Percentiles rank a stretch among this genome's conserved stretches.
Evolutionary conservation across 2,329 filamentous ascomycete species (phyloP).

Genomic region (Stemphylium vesicarium): DNA sequence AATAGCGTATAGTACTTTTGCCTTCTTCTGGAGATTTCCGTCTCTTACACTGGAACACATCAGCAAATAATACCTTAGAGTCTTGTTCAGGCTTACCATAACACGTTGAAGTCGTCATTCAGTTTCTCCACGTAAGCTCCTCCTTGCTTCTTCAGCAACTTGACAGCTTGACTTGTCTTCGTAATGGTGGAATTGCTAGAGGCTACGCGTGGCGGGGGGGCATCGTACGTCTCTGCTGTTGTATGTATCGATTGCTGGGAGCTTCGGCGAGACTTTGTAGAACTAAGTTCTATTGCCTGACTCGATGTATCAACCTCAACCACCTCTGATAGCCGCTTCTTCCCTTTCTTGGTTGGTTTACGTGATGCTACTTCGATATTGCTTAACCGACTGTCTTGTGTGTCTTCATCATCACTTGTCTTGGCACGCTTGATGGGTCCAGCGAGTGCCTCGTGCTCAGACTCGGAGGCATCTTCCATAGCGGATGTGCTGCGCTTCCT

Average conservation of each 20-base stretch:
- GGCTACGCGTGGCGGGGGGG: conserved; percentile 36
- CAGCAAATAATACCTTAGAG: conserved; percentile 7
- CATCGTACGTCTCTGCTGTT: conserved; percentile 27
- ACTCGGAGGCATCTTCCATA: background rate
- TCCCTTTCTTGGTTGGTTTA: conserved; percentile 15
- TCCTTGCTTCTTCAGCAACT: conserved; percentile 46
- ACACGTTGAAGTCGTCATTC: conserved; percentile 40
- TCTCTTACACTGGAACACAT: conserved; percentile 45
- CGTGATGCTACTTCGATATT: conserved; percentile 14
- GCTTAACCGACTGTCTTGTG: conserved; percentile 16
- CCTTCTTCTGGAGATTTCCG: conserved; percentile 50
- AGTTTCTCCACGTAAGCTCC: conserved; percentile 39
- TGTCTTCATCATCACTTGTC: conserved; percentile 9
- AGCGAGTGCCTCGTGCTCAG: background rate
- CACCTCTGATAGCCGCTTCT: conserved; percentile 13
- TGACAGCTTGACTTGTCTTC: conserved; percentile 29
- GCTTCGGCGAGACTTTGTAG: conserved; percentile 26
- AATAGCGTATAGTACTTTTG: conserved; percentile 55
- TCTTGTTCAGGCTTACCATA: conserved; percentile 36
- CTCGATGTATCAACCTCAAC: background rate
- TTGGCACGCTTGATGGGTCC: conserved; percentile 28
- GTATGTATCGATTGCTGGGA: conserved; percentile 24
- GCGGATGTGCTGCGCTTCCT: conserved; percentile 23
- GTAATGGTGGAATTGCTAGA: conserved; percentile 43
- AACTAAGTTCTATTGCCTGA: conserved; percentile 10